phyloP scores from a whole-genome alignment of 768 basidiomycete genomes.

The Boletus sensibilis region DNA sequence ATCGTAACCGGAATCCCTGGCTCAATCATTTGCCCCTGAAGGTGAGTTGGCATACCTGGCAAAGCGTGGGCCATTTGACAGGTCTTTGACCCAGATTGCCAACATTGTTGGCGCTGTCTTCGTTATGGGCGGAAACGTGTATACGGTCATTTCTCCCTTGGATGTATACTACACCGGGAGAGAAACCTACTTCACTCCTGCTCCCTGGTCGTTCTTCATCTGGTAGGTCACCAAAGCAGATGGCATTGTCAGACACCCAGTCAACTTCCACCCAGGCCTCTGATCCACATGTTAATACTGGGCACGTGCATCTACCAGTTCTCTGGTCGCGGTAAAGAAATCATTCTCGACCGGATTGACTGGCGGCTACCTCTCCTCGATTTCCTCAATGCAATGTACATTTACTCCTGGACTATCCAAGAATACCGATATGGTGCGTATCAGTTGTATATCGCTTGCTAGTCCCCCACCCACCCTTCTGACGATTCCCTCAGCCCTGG shows the following conservation, averaged over 20 bases:
- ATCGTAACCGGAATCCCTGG: conserved; percentile 36
- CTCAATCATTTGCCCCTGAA: conserved; percentile 54
- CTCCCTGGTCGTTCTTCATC: conserved; percentile 58
- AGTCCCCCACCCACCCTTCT: not conserved
- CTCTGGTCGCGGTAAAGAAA: conserved; percentile 49
- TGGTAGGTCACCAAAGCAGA: conserved; percentile 40
- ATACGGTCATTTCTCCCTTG: conserved; percentile 54
- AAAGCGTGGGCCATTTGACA: conserved; percentile 3
- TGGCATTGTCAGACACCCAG: not conserved
- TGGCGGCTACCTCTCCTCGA: conserved; percentile 66
- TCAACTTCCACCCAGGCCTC: conserved; percentile 39
- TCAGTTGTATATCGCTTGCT: not conserved
- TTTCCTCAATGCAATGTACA: conserved; percentile 62
- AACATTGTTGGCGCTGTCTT: conserved; percentile 57
- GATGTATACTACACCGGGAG: conserved; percentile 48
- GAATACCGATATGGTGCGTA: conserved; percentile 46
- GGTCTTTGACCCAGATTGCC: conserved; percentile 39
- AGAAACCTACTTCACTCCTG: conserved; percentile 69
- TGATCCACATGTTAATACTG: conserved; percentile 65
- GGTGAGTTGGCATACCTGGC: conserved; percentile 32
- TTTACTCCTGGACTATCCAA: conserved; percentile 55
- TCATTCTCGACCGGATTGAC: conserved; percentile 62
- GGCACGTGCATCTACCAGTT: conserved; percentile 65
- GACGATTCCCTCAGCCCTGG: conserved; percentile 29
- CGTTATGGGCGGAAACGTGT: conserved; percentile 61